Conservation (phyloP, 805 yeast genomes). For the Candida morakotiae region DNA sequence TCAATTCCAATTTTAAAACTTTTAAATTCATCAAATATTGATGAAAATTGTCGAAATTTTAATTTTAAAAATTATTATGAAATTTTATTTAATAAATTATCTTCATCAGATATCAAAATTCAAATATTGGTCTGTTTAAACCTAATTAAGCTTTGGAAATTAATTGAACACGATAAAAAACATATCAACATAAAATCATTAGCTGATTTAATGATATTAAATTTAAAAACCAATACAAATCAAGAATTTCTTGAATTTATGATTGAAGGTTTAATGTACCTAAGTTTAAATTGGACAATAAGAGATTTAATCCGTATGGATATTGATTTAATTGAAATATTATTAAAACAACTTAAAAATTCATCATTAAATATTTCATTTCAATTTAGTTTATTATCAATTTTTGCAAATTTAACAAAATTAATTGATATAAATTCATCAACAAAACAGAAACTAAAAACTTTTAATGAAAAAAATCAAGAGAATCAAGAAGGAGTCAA, state of each 20-base stretch:
- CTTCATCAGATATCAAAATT: constrained; percentile 13
- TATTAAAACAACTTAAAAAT: constrained; percentile 11
- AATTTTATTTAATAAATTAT: constrained; percentile 35
- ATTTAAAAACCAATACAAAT: constrained; percentile 9
- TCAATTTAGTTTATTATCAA: constrained; percentile 39
- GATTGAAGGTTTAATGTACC: constrained; percentile 49
- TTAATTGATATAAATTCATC: constrained; percentile 20
- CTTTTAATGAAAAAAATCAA: constrained; percentile 16
- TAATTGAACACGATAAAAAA: constrained; percentile 24
- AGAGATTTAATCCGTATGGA: constrained; percentile 33
- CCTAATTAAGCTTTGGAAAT: constrained; percentile 56
- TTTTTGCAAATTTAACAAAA: constrained; percentile 37
- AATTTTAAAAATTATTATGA: constrained; percentile 43
- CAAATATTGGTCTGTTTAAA: constrained; percentile 40
- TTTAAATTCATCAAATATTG: constrained; percentile 41
- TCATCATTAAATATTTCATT: constrained; percentile 9
- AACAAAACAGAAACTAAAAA: constrained; percentile 31
- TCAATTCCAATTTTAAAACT: constrained; percentile 15
- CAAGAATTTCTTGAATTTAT: constrained; percentile 12
- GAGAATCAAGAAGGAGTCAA: constrained; percentile 24
- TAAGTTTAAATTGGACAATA: constrained; percentile 34
- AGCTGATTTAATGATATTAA: constrained; percentile 9
- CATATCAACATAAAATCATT: constrained; percentile 10
- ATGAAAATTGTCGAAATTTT: constrained; percentile 45
- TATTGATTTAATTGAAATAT: constrained; percentile 20